A percentile compares a stretch with the other conserved stretches of the same genome.
phyloP scores from a whole-genome alignment of 805 yeast species.

The Metschnikowia vanudenii region DNA sequence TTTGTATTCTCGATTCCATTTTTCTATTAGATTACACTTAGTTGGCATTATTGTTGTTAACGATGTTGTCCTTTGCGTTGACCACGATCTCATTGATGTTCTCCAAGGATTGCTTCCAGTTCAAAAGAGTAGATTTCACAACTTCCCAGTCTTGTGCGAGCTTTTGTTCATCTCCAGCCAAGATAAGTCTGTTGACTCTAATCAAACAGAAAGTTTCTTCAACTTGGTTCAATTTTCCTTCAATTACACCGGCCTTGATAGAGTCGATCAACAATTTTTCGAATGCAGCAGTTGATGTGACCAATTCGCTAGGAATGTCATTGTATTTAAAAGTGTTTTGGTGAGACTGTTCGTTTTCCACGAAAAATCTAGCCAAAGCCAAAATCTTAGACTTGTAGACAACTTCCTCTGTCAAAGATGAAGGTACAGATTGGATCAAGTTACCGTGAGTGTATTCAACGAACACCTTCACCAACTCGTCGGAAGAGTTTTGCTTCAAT shows the following conservation, averaged over 20 bases:
- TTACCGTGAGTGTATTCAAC: constrained; percentile 37
- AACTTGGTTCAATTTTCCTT: constrained; percentile 46
- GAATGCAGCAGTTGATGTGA: constrained; percentile 31
- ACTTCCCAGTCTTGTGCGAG: constrained; percentile 35
- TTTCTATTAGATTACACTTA: constrained; percentile 13
- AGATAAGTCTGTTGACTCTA: constrained; percentile 39
- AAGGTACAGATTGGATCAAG: constrained; percentile 25
- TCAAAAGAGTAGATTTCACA: constrained; percentile 33
- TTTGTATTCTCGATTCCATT: constrained; percentile 4
- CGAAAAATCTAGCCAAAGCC: constrained; percentile 40
- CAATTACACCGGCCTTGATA: constrained; percentile 43
- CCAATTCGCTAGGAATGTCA: constrained; percentile 35
- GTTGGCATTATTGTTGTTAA: constrained; percentile 23
- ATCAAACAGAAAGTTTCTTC: constrained; percentile 40
- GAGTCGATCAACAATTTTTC: constrained; percentile 42
- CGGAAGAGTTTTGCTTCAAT: constrained; percentile 25
- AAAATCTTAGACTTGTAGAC: constrained; percentile 39
- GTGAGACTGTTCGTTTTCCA: constrained; percentile 23
- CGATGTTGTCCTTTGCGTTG: constrained; percentile 43
- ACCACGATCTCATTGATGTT: constrained; percentile 43
- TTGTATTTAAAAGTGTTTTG: constrained; percentile 33
- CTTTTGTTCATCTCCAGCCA: constrained; percentile 37
- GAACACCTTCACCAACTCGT: constrained; percentile 31
- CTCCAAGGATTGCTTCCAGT: constrained; percentile 41
- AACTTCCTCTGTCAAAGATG: constrained; percentile 25